Percentiles rank a stretch among this genome's conserved stretches.
These are phyloP conservation scores for Sanguinoderma infundibulare DNA, from an alignment of 1,284 basidiomycete genomes.

Conservation along the genomic window DNA sequence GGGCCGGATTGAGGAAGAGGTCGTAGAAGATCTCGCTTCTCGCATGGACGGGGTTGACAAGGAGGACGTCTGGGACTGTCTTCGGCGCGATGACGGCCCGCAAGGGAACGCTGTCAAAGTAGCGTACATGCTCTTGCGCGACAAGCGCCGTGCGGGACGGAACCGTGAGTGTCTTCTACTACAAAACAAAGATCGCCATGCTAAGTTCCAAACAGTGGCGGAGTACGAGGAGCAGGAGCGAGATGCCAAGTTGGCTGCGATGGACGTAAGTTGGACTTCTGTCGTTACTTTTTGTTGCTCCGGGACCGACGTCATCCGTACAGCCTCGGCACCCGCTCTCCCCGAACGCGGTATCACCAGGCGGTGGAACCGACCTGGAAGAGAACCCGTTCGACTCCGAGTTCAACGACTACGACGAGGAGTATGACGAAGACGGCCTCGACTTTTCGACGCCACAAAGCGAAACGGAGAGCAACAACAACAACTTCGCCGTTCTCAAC, in stretches of 20 bases:
- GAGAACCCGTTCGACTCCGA: constrained; percentile 80
- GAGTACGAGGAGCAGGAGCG: constrained; percentile 80
- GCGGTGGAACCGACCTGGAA: constrained; percentile 56
- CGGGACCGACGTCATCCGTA: constrained; percentile 1
- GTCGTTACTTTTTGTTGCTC: neutral
- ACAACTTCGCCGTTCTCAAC: constrained; percentile 85
- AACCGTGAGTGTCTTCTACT: constrained; percentile 58
- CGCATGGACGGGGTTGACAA: constrained; percentile 80
- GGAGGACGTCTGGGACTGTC: constrained; percentile 86
- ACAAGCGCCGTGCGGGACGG: constrained; percentile 87
- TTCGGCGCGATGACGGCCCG: constrained; percentile 80
- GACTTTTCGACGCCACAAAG: constrained; percentile 59
- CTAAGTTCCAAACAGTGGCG: constrained; percentile 55
- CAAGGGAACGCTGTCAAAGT: constrained; percentile 96
- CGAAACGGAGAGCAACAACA: constrained; percentile 55
- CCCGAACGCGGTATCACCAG: constrained; percentile 59
- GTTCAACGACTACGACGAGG: constrained; percentile 63
- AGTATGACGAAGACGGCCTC: constrained; percentile 64
- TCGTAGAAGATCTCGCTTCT: constrained; percentile 82
- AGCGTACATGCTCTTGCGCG: constrained; percentile 92
- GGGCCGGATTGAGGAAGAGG: constrained; percentile 88
- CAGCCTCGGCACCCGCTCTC: constrained; percentile 66
- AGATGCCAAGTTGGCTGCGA: constrained; percentile 78
- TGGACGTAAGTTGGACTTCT: constrained; percentile 61
- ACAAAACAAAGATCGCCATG: neutral